These are phyloP conservation scores for Tremella mesenterica DNA, from an alignment of 768 basidiomycete genomes.

Conservation along the genomic window DNA sequence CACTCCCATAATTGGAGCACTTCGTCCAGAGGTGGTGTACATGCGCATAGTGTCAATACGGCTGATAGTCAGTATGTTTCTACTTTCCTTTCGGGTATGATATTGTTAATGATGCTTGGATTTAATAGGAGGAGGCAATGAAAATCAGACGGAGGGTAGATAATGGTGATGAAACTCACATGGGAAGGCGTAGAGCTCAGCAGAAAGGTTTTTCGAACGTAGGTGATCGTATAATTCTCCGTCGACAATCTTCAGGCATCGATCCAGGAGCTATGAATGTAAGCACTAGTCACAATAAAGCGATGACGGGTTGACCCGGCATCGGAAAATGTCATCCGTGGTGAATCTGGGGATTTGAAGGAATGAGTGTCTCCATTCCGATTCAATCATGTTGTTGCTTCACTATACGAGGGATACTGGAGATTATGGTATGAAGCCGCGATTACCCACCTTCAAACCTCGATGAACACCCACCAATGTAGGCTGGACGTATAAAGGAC, in stretches of 20 bases:
- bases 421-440: too few species aligned
- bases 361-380: too few species aligned
- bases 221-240: conserved; percentile 72
- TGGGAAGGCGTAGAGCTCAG: conserved; percentile 95
- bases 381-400: too few species aligned
- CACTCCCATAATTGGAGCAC: conserved; percentile 88
- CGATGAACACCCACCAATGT: conserved; percentile 92
- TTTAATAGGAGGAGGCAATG: too few species aligned
- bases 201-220: conserved; percentile 80
- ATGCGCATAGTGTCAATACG: conserved; percentile 87
- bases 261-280: conserved; percentile 71
- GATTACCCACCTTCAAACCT: conserved; percentile 77
- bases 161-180: conserved; percentile 52
- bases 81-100: background rate
- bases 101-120: too few species aligned
- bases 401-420: too few species aligned
- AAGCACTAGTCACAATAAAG: background rate
- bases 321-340: too few species aligned
- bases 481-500: conserved; percentile 94
- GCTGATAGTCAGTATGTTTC: conserved; percentile 51
- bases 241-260: conserved; percentile 85
- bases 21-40: conserved; percentile 91
- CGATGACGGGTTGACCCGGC: background rate
- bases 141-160: background rate
- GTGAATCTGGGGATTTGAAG: too few species aligned